Base-by-base conservation (phyloP, 371 early-diverging fungal genomes). In the Circinella umbellata region DNA sequence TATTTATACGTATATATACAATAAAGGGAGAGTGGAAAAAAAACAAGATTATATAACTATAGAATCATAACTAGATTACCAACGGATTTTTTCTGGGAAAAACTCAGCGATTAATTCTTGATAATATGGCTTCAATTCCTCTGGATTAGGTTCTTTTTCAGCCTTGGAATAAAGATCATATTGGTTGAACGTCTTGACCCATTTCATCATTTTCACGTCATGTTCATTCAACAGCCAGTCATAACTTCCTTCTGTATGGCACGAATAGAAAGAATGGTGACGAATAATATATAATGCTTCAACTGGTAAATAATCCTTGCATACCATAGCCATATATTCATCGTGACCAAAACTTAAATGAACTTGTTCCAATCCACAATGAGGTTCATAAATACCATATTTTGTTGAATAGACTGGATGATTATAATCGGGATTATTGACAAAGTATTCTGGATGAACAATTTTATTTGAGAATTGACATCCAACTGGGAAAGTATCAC, bases 101-200 rank as follows among this genome's bases (percentile, higher is more conserved):
- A 64, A 89, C 61, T 88, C 81, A 18, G 69, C 61, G 46, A 89
- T 86, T 13, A 89, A 72, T 5, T 78, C 76, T 48, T 69, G 61
- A 64, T 88, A 88, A 54, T 72, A 87, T 3, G 82, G 77, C 64
- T 79, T 79, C 18, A 89, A 64, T 18, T 64, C 64, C 4, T 80
- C 68, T 8, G 81, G 64, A 57, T 85, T 71, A 0, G 84, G 79
- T 48, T 69, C 72, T 3, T 63, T 70, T 48, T 87, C 87, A 20
- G 72, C 74, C 55, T 89, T 89, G 5, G 88, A 86, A 66, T 89
- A 89, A 8, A 89, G 75, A 60, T 89, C 89, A 42, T 84, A 89
- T 61, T 83, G 79, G 63, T 89, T 89, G 60, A 89, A 89, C 4
- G 66, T 69, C 65, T 81, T 82, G 35, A 87, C 77, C 80, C 81